Conservation (phyloP, 192 early-diverging fungal genomes). For the Gaertneriomyces semiglobifer region DNA sequence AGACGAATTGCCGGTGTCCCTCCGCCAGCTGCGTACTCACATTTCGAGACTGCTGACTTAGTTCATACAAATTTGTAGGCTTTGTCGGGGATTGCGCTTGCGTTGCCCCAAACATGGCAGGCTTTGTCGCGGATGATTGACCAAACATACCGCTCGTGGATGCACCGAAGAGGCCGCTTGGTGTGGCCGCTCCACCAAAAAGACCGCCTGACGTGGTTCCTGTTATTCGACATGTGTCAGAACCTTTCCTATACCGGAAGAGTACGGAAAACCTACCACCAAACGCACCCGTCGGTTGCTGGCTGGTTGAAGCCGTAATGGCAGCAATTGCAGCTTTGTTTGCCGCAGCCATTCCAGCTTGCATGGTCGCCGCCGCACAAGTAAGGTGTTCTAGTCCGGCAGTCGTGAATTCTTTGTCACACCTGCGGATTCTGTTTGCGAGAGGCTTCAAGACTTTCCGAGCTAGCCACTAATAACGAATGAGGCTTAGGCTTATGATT, state of each 20-base stretch:
- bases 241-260: background rate
- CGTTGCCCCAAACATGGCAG: conserved; percentile 2
- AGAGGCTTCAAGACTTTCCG: conserved; percentile 25
- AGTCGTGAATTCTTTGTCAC: conserved; percentile 8
- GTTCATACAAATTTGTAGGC: conserved; percentile 25
- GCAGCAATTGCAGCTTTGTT: conserved; percentile 20
- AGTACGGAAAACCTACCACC: conserved; percentile 1
- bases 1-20: background rate
- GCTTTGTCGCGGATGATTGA: background rate
- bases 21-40: conserved; percentile 19
- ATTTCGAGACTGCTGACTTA: conserved; percentile 20
- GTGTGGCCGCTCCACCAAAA: no score
- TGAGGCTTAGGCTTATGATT: background rate
- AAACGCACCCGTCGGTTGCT: conserved; percentile 1
- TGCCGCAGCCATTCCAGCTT: conserved; percentile 22
- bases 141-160: conserved; percentile 8
- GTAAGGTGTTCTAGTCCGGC: conserved; percentile 18
- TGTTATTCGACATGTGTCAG: no score
- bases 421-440: conserved; percentile 17
- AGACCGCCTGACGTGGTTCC: no score
- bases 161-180: no score
- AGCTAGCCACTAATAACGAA: conserved; percentile 29
- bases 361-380: conserved; percentile 22
- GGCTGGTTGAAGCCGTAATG: conserved; percentile 12
- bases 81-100: background rate